Evolutionary conservation across 352 stramenopile species (phyloP).

Genomic region (Plasmopara halstedii): DNA sequence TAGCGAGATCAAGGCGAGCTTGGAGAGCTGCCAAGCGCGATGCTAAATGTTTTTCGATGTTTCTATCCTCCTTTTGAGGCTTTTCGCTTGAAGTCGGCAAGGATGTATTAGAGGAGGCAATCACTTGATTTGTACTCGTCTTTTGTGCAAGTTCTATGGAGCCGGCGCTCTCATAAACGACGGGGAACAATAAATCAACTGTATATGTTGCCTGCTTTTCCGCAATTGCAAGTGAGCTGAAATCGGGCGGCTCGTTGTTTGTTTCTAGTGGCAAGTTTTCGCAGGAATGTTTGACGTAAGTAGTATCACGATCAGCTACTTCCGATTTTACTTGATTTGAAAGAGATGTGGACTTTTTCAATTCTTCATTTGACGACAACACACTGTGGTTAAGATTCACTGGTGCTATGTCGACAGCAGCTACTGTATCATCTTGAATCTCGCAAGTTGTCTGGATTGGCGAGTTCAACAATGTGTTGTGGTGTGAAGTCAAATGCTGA

Average conservation of each 20-base stretch:
- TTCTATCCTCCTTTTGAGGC: constrained; percentile 4
- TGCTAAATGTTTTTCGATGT: background rate
- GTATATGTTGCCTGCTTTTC: constrained; percentile 18
- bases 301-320: background rate
- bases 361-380: background rate
- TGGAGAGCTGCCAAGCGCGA: constrained; percentile 10
- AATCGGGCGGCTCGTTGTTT: background rate
- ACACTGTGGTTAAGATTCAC: background rate
- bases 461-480: background rate
- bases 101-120: background rate
- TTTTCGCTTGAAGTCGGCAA: background rate
- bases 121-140: background rate
- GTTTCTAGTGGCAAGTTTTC: constrained; percentile 1
- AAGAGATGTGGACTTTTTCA: background rate
- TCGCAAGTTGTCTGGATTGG: background rate
- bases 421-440: no score
- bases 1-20: constrained; percentile 9
- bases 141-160: background rate
- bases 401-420: background rate
- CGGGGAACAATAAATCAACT: constrained; percentile 30
- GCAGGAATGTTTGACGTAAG: background rate
- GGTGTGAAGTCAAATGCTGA: background rate
- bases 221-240: background rate
- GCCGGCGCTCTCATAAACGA: constrained; percentile 24
- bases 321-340: background rate